Percentiles rank a stretch among this genome's conserved stretches.
These are phyloP conservation scores for Striga asiatica DNA, from an alignment of 257 asterid species.

Conservation along the genomic window DNA sequence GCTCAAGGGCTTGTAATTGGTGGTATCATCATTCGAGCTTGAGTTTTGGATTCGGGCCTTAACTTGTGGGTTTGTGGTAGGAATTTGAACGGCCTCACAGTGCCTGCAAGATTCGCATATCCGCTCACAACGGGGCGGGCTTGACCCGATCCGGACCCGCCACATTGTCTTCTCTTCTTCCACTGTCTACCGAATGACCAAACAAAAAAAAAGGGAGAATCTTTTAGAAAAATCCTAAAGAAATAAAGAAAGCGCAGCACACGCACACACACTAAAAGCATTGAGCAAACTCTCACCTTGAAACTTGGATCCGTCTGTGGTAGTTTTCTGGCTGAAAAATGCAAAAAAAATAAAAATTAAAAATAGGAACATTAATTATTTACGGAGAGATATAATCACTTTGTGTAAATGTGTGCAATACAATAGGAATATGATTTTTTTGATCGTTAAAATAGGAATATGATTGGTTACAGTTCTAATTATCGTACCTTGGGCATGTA, in stretches of 20 bases:
- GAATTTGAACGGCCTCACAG: slow-evolving; percentile 84
- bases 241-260: neutral
- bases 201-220: no score
- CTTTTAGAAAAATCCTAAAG: no score
- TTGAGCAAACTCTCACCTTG: slow-evolving; percentile 18
- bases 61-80: slow-evolving; percentile 50
- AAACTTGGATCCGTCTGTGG: slow-evolving; percentile 13
- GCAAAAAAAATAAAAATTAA: no score
- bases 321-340: slow-evolving; percentile 40
- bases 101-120: slow-evolving; percentile 50
- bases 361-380: neutral
- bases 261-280: no score
- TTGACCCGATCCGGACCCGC: slow-evolving; percentile 55
- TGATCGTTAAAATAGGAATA: neutral
- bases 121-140: slow-evolving; percentile 75
- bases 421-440: no score
- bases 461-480: no score
- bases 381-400: neutral
- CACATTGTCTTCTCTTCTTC: slow-evolving; percentile 20
- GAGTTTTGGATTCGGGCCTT: slow-evolving; percentile 11
- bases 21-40: slow-evolving; percentile 16
- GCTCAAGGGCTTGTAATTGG: slow-evolving; percentile 91
- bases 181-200: slow-evolving; percentile 1
- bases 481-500: slow-evolving; percentile 36
- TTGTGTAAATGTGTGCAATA: no score